A percentile compares a stretch with the other conserved stretches of the same genome.
phyloP scores from a whole-genome alignment of 75 land plant species.

The Selaginella tamariscina region DNA sequence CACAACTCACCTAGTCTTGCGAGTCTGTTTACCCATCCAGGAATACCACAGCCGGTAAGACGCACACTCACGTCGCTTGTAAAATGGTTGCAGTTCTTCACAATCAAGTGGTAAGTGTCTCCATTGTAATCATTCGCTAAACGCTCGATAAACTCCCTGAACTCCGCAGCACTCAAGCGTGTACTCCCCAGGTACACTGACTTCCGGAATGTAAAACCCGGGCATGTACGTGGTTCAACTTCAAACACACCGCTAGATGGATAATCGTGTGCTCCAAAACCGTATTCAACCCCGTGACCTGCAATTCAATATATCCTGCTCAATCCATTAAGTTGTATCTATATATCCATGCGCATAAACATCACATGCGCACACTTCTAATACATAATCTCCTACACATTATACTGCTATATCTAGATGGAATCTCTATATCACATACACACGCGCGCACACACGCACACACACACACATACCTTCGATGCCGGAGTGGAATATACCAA shows the following conservation, averaged over 20 bases:
- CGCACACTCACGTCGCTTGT: conserved; percentile 1
- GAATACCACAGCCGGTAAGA: neutral
- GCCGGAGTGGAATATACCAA: conserved; percentile 4
- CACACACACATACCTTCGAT: conserved; percentile 4
- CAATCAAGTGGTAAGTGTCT: conserved; percentile 1
- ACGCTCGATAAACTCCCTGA: conserved; percentile 6
- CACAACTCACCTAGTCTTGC: conserved; percentile 10
- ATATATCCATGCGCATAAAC: too few species aligned
- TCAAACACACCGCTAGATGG: conserved; percentile 86
- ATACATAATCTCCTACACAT: too few species aligned
- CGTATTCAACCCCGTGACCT: conserved; percentile 73
- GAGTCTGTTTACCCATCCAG: conserved; percentile 10
- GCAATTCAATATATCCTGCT: too few species aligned
- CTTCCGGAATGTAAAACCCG: conserved; percentile 72
- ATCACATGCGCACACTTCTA: too few species aligned
- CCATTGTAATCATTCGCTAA: neutral
- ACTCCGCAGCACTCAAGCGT: conserved; percentile 40
- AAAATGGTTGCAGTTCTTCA: conserved; percentile 14
- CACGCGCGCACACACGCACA: too few species aligned
- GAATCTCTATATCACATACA: too few species aligned
- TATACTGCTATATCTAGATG: too few species aligned
- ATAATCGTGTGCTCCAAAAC: conserved; percentile 85
- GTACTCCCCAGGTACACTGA: conserved; percentile 66
- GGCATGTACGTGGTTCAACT: conserved; percentile 82
- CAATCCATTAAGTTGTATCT: too few species aligned